Evolutionary conservation across 1,284 basidiomycete genomes (phyloP), one percentile per base, ranked within the genome.

Genomic region (Tilletia caries): DNA sequence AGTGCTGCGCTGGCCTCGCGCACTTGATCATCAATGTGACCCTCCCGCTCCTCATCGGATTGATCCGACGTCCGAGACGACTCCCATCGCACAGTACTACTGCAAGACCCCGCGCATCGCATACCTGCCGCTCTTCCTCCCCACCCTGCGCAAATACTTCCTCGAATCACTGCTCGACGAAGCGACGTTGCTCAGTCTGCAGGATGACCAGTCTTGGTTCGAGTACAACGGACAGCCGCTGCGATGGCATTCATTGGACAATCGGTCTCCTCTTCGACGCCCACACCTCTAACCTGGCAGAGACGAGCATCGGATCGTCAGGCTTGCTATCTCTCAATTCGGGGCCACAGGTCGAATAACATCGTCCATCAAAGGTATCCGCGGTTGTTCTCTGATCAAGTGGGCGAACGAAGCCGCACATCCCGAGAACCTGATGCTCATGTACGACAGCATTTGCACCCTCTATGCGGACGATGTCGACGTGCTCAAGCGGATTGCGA

Each of bases 161-260:
- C 64, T 80, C 23, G 74, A 74, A 13, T 62, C 76, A 27, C 72
- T 74, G 0, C 65, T 78, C n/a, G 75, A 76, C 29, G 71, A 68
- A 27, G 64, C 71, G 3, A 66, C 70, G 23, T 67, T 75, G 33
- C 65, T 46, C 8, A 54, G 37, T 20, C 32, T 75, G 8, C 72
- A 73, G 58, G 77, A 79, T 13, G 70, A 73, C 58, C 72, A 78
- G 13, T 60, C 73, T 18, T 80, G 76, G 76, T 76, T 80, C 72
- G 74, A 75, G 52, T 76, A 72, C 54, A 72, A 74, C n/a, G 75
- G 76, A 0, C 68, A 72, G 29, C 77, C 79, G 43, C 73, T 80
- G 3, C 29, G 73, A 37, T 80, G 79, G 78, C 79, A 80, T n/a
- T n/a, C n/a, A n/a, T 50, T 80, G 79, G 79, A 78, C 77, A 37